Percentiles rank a stretch among this genome's conserved stretches.
Evolutionary conservation across 495 filamentous ascomycete species (phyloP).

Genomic region (Aspergillus nidulans): DNA sequence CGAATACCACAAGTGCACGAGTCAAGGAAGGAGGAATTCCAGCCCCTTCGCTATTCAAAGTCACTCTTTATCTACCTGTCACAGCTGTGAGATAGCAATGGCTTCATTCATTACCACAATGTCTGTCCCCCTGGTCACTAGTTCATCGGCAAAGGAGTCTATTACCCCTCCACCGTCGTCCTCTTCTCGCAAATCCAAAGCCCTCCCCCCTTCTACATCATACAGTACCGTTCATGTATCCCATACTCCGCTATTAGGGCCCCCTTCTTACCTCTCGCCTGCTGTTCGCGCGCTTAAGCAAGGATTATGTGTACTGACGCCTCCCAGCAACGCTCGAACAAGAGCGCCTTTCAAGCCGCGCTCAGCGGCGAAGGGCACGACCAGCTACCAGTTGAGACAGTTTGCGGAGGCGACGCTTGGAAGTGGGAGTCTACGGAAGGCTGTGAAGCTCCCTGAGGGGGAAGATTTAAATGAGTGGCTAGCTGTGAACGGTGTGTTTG

Average conservation of each 20-base stretch:
- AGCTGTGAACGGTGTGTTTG: conserved; percentile 80
- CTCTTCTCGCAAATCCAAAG: conserved; percentile 15
- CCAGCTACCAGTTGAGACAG: conserved; percentile 91
- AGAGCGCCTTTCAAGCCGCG: conserved; percentile 89
- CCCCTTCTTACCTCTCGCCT: conserved; percentile 39
- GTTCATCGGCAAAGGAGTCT: conserved; percentile 30
- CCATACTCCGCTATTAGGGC: conserved; percentile 29
- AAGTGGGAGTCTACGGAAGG: conserved; percentile 90
- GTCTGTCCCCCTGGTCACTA: conserved; percentile 50
- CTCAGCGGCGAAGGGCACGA: conserved; percentile 80
- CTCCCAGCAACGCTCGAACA: conserved; percentile 79
- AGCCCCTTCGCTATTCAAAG: conserved; percentile 2
- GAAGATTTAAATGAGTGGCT: conserved; percentile 98
- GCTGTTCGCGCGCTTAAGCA: conserved; percentile 39
- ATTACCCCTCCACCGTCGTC: conserved; percentile 18
- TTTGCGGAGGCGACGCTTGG: conserved; percentile 97
- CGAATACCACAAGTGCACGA: conserved; percentile 6
- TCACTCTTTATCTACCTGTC: conserved; percentile 1
- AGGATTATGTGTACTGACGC: conserved; percentile 39
- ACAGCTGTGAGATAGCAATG: conserved; percentile 36
- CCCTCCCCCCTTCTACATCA: conserved; percentile 21
- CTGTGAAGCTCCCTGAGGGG: conserved; percentile 92
- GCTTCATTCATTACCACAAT: conserved; percentile 68
- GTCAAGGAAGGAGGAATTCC: conserved; percentile 7
- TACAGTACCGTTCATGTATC: conserved; percentile 32